Evolutionary conservation across 495 filamentous ascomycete species (phyloP).

Genomic region (Penicillium soppii): DNA sequence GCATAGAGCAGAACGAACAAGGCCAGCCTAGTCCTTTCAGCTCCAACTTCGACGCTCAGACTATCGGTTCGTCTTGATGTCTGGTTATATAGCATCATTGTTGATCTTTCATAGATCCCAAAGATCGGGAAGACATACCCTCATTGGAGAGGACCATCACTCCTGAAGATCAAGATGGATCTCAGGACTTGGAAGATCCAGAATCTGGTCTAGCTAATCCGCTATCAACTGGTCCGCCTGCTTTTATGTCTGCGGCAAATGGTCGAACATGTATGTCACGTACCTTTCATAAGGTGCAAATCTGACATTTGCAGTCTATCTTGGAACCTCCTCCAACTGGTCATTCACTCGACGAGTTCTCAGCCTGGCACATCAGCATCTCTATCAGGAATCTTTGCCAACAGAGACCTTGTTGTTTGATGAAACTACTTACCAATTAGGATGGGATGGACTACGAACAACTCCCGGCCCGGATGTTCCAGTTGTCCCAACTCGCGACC

Average conservation of each 20-base stretch:
- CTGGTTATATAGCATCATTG: background rate
- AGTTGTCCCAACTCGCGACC: slow-evolving; percentile 37
- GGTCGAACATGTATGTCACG: slow-evolving; percentile 29
- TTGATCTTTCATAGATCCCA: slow-evolving; percentile 17
- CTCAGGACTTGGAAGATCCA: slow-evolving; percentile 19
- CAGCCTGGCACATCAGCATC: slow-evolving; percentile 37
- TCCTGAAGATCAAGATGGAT: slow-evolving; percentile 9
- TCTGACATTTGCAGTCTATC: slow-evolving; percentile 30
- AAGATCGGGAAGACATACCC: slow-evolving; percentile 13
- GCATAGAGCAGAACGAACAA: slow-evolving; percentile 22
- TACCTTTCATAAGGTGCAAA: background rate
- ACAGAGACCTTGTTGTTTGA: slow-evolving; percentile 39
- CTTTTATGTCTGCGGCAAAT: slow-evolving; percentile 33
- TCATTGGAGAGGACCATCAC: slow-evolving; percentile 8
- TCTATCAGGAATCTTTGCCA: slow-evolving; percentile 34
- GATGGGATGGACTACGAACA: slow-evolving; percentile 38
- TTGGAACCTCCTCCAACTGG: slow-evolving; percentile 49
- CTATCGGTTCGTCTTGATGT: background rate
- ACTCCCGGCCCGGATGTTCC: slow-evolving; percentile 22
- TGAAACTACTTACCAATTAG: slow-evolving; percentile 38
- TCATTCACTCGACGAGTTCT: slow-evolving; percentile 43
- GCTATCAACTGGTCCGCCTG: slow-evolving; percentile 35
- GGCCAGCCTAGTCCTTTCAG: slow-evolving; percentile 13
- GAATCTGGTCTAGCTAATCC: slow-evolving; percentile 36
- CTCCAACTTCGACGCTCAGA: slow-evolving; percentile 7